Evolutionary conservation across 139 green algal species (phyloP), one percentile per base, ranked within the genome.

Genomic region (Chlamydomonas eustigma): DNA sequence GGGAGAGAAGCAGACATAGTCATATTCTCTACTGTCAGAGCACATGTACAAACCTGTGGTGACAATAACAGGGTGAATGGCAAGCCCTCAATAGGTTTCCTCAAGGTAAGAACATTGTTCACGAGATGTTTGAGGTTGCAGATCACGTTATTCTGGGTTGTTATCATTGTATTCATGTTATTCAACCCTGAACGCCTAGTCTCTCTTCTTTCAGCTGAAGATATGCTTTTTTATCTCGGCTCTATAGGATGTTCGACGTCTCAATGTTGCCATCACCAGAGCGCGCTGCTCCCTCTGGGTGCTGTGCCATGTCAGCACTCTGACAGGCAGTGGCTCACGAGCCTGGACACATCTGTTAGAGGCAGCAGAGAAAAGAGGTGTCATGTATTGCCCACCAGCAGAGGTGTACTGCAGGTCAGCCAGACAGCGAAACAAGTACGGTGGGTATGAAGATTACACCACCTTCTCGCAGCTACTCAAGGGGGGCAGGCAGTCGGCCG

Each of bases 241-340:
- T 28, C 44, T 18, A 18, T 58, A 58, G 44, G 44, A 58, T 31
- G 24, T 37, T n/a, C 39, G 73, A 8, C 86, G 90, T 51, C 91
- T 93, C 87, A 94, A 94, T 39, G 90, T 94, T 37, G 90, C 77
- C 0, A 76, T 94, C 22, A 94, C 90, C 0, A 78, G 90, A 4
- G 90, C 87, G 1, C 76, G 84, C 35, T 78, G 73, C 35, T 85
- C 74, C 39, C 78, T 93, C 66, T 92, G 87, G 87, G 77, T 93
- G 1, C 58, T 93, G 37, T 84, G 83, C 22, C 85, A 93, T 72
- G 74, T 64, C 1, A 36, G 37, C 34, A 93, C 86, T 18, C 77
- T 93, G 25, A 71, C 18, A 18, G 44, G 12, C 44, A 58, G 72
- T 1, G 50, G 39, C 25, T 81, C 50, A 8, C 50, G 64, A 25